Base-by-base conservation (phyloP, 148 eudicot species). In the Camellia japonica region DNA sequence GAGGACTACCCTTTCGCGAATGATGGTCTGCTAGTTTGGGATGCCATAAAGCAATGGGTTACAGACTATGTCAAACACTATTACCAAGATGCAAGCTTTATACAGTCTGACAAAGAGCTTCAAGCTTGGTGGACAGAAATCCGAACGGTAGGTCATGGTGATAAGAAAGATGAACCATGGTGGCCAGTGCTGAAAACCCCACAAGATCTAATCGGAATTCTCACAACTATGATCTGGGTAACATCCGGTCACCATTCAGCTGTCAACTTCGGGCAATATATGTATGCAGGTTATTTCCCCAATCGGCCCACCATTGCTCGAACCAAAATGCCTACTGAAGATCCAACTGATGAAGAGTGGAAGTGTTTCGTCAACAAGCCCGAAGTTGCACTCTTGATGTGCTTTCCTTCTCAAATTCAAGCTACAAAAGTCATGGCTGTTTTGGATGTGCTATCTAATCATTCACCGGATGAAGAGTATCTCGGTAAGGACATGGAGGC, bases 231-330 rank as follows among this genome's bases (percentile, higher is more conserved):
- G 60, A 91, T 89, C 5, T 95, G 98, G 98, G 90, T 91, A 12
- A 42, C 90, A 7, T 93, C 95, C 3, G 95, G 94, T 18, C 97
- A 94, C 87, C 98, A 94, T 71, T 88, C 97, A 0, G 96, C 98
- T 0, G 93, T 59, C 44, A 94, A 94, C 88, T 94, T 94, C 14
- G 94, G 95, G 0, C 98, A 94, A 43, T 94, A 93, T 43, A 80
- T 81, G 13, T 94, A 71, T 54, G 94, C 82, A 7, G 98, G 91
- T 3, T 94, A 89, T 60, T 88, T 90, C 79, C 95, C 95, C 0
- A 93, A 90, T 66, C 75, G 97, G 75, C 92, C 95, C 0, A 90
- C 96, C 41, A 87, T 80, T 44, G 90, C 96, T 1, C 79, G 98
- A 55, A 83, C 73, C 18, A 90, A 87, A 11, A 92, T 92, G 98